phyloP scores from a whole-genome alignment of 192 early-diverging fungal species.

The Coemansia umbellata region DNA sequence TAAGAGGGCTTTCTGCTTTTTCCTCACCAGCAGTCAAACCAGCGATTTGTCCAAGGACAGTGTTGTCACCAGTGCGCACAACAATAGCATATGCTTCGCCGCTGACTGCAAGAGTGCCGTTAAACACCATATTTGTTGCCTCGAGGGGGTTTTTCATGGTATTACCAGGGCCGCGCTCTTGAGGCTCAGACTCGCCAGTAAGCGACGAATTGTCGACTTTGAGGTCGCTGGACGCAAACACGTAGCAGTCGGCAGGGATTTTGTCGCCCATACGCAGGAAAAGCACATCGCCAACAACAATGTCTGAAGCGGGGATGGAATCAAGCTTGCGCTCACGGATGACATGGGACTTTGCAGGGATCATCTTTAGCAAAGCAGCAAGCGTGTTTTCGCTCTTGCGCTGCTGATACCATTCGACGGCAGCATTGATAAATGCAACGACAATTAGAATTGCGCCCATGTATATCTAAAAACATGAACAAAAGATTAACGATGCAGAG shows the following conservation, averaged over 20 bases:
- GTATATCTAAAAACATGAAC: constrained; percentile 62
- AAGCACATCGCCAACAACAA: constrained; percentile 88
- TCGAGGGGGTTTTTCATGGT: constrained; percentile 80
- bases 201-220: constrained; percentile 98
- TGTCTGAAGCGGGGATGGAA: constrained; percentile 63
- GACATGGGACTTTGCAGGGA: constrained; percentile 77
- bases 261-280: constrained; percentile 92
- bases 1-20: constrained; percentile 68
- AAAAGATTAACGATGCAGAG: too few species aligned
- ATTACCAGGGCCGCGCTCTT: constrained; percentile 69
- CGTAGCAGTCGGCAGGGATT: constrained; percentile 83
- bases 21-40: constrained; percentile 77
- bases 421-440: constrained; percentile 87
- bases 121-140: constrained; percentile 88
- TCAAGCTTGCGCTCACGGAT: constrained; percentile 72
- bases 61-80: constrained; percentile 87
- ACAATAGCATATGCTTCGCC: constrained; percentile 93
- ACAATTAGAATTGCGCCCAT: constrained; percentile 84
- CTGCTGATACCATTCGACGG: constrained; percentile 89
- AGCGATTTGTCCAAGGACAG: constrained; percentile 95
- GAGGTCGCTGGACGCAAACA: constrained; percentile 77
- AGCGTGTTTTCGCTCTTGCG: constrained; percentile 87
- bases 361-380: constrained; percentile 88
- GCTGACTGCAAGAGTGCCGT: constrained; percentile 77
- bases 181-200: constrained; percentile 94